Evolutionary conservation across 2,329 filamentous ascomycete species (phyloP), one percentile per base, ranked within the genome.

Genomic region (Onygenales sp.): DNA sequence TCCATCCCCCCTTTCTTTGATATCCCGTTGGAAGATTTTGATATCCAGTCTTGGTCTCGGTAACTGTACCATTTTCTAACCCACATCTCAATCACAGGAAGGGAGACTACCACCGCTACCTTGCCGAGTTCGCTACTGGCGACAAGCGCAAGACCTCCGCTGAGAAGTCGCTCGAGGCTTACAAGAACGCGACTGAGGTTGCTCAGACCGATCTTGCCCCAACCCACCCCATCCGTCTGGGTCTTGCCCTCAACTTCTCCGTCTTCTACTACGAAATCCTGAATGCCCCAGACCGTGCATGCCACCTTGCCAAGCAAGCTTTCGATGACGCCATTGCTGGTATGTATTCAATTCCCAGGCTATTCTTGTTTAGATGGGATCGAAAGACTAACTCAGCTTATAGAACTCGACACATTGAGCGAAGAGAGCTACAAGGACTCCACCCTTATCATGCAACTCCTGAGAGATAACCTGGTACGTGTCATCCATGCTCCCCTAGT

Each of bases 181-280:
- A 97, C 87, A 95, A 96, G 78, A 82, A 83, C 70, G 88, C 89
- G 67, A 94, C 88, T 69, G 88, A 94, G 74, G 87, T 95, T 66
- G 88, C 89, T 59, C 83, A 88, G 72, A 92, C 87, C 65, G 88
- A 93, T 74, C 84, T 95, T 63, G 86, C 89, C 59, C 89, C 89
- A 59, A 95, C 89, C 54, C 89, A 95, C 81, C 89, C 89, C 69
- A 95, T 94, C 76, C 88, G 89, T 68, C 86, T 95, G 61, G 89
- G 89, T 71, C 84, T 95, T 62, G 89, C 89, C 65, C 82, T 95
- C 63, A 95, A 95, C 85, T 94, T 94, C 82, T 95, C 91, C 61
- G 91, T 96, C 69, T 97, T 96, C 83, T 97, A 97, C 86, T 98
- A 98, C 75, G 88, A 98, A 84, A 98, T 97, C 73, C 82, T 97